phyloP scores from a whole-genome alignment of 495 filamentous ascomycete genomes.

The Mycothermus thermophilus region DNA sequence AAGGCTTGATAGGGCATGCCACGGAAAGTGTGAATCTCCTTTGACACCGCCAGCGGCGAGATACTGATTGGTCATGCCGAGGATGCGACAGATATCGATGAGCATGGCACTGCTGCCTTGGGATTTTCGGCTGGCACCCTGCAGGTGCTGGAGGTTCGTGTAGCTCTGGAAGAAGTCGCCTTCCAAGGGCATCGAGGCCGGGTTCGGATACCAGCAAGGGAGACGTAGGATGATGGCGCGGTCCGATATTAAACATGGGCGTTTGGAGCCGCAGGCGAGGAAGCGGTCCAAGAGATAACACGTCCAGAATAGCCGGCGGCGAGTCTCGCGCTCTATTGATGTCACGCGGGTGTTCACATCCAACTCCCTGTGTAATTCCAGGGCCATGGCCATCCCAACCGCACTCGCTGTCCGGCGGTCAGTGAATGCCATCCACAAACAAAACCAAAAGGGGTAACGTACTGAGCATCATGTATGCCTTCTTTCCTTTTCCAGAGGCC shows the following conservation, averaged over 20 bases:
- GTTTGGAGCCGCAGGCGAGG: conserved; percentile 59
- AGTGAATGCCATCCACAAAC: neutral
- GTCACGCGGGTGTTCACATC: conserved; percentile 42
- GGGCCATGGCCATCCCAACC: conserved; percentile 65
- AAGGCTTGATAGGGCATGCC: conserved; percentile 70
- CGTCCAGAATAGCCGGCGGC: conserved; percentile 67
- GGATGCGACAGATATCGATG: conserved; percentile 67
- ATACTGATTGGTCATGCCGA: conserved; percentile 74
- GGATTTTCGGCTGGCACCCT: conserved; percentile 49
- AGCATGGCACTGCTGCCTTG: conserved; percentile 60
- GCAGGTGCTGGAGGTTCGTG: conserved; percentile 53
- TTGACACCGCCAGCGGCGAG: conserved; percentile 74
- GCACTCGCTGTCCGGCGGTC: conserved; percentile 43
- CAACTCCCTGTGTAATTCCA: conserved; percentile 61
- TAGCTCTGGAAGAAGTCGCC: conserved; percentile 66
- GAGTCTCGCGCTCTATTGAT: conserved; percentile 53
- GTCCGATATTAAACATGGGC: conserved; percentile 62
- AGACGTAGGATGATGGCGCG: conserved; percentile 58
- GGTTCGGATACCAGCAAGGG: conserved; percentile 50
- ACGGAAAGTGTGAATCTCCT: conserved; percentile 77
- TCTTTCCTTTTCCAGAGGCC: conserved; percentile 66
- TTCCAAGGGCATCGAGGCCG: conserved; percentile 43
- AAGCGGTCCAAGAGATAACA: conserved; percentile 76
- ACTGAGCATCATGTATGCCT: conserved; percentile 75
- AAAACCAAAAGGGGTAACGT: conserved; percentile 15